A percentile compares a stretch with the other conserved stretches of the same genome.
Conservation (phyloP, 2,329 filamentous ascomycete genomes). For the Diaporthe sp. region DNA sequence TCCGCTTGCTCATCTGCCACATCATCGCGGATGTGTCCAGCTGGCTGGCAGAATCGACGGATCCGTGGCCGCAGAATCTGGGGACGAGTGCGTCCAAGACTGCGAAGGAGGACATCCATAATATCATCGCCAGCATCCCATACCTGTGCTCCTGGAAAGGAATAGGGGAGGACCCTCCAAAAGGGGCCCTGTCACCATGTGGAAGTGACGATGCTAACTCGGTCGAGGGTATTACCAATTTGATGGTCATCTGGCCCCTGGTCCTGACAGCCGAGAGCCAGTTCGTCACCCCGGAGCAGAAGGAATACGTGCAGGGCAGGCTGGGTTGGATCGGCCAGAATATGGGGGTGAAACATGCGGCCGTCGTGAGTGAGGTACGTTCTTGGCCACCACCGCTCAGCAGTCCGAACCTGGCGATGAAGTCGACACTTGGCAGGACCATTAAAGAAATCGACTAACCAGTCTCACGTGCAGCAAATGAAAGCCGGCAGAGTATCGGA, state of each 20-base stretch:
- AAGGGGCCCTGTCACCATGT: slow-evolving; percentile 28
- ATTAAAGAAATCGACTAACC: not conserved
- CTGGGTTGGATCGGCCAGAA: slow-evolving; percentile 30
- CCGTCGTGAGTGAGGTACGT: slow-evolving; percentile 23
- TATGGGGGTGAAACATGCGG: slow-evolving; percentile 33
- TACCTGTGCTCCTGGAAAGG: slow-evolving; percentile 32
- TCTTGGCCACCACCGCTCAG: not conserved
- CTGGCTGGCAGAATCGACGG: slow-evolving; percentile 28
- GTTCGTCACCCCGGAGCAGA: slow-evolving; percentile 26
- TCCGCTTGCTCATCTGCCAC: slow-evolving; percentile 33
- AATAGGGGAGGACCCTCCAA: not conserved
- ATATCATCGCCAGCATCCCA: slow-evolving; percentile 33
- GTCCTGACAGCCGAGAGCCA: slow-evolving; percentile 32
- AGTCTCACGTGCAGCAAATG: slow-evolving; percentile 26
- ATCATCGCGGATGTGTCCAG: slow-evolving; percentile 33
- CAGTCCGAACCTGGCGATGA: not conserved
- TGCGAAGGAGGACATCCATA: slow-evolving; percentile 29
- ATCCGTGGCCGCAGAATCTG: slow-evolving; percentile 4
- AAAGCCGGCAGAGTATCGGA: slow-evolving; percentile 7
- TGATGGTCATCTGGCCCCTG: slow-evolving; percentile 36
- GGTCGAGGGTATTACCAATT: slow-evolving; percentile 25
- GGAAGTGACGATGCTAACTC: slow-evolving; percentile 25
- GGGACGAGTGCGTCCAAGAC: slow-evolving; percentile 17
- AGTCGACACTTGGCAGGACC: not conserved
- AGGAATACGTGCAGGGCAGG: slow-evolving; percentile 29